Evolutionary conservation across 129 eudicot genomes (phyloP).

Genomic region (Apium graveolens): DNA sequence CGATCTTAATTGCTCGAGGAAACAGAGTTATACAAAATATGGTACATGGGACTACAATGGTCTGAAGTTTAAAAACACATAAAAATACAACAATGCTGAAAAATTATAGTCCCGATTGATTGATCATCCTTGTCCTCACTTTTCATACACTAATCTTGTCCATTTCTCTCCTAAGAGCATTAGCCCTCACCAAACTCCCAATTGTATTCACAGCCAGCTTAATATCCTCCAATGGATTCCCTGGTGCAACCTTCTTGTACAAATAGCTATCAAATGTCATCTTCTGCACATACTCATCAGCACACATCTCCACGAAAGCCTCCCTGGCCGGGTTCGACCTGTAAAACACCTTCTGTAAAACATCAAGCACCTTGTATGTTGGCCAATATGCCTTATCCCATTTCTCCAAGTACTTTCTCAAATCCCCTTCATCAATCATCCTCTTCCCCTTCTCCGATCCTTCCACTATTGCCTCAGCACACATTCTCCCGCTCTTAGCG

Average conservation of each 20-base stretch:
- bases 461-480: slow-evolving; percentile 91
- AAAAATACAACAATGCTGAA: slow-evolving; percentile 1
- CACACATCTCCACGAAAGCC: slow-evolving; percentile 99
- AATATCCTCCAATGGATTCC: slow-evolving; percentile 88
- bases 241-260: slow-evolving; percentile 91
- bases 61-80: neutral
- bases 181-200: slow-evolving; percentile 91
- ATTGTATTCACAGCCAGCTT: slow-evolving; percentile 83
- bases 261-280: slow-evolving; percentile 95
- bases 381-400: slow-evolving; percentile 99
- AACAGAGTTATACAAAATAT: neutral
- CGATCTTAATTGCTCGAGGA: neutral
- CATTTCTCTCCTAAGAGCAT: slow-evolving; percentile 89
- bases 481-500: slow-evolving; percentile 96
- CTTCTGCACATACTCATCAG: slow-evolving; percentile 96
- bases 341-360: slow-evolving; percentile 89
- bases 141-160: slow-evolving; percentile 54
- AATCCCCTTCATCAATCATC: slow-evolving; percentile 71
- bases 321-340: slow-evolving; percentile 93
- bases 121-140: neutral
- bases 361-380: slow-evolving; percentile 81
- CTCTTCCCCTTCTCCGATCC: slow-evolving; percentile 88
- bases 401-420: slow-evolving; percentile 73
- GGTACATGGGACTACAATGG: neutral
- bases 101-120: neutral